These are phyloP conservation scores for Ophiostoma himal-ulmi DNA, from an alignment of 2,329 filamentous ascomycete species.

Conservation along the genomic window DNA sequence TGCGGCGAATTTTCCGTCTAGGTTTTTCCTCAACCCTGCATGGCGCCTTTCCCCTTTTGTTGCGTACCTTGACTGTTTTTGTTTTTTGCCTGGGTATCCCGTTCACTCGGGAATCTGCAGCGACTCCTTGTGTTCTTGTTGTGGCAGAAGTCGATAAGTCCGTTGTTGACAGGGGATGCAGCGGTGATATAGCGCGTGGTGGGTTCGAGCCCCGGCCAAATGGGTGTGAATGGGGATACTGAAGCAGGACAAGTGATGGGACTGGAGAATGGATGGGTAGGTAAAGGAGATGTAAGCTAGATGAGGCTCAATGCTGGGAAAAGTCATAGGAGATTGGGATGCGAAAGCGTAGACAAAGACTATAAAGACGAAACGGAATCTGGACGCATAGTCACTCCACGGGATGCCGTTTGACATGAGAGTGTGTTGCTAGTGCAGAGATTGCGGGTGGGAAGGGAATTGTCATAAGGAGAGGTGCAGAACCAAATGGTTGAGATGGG, in stretches of 20 bases:
- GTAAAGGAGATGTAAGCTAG: background rate
- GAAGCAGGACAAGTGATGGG: background rate
- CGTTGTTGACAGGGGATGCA: background rate
- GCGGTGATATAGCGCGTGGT: constrained; percentile 5
- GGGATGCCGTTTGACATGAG: too few relatives aligned
- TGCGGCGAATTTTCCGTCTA: constrained; percentile 15
- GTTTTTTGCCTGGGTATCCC: background rate
- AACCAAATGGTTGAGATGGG: background rate
- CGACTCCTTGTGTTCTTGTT: constrained; percentile 3
- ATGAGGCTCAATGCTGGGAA: too few relatives aligned
- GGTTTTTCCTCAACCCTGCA: constrained; percentile 23
- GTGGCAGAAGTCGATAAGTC: constrained; percentile 1
- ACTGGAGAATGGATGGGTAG: background rate
- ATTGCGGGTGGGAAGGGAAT: background rate
- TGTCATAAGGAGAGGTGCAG: background rate
- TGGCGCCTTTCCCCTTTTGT: constrained; percentile 25
- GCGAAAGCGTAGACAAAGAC: too few relatives aligned
- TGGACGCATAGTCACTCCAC: too few relatives aligned
- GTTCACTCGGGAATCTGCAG: constrained; percentile 9
- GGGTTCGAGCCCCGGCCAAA: background rate
- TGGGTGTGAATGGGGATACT: background rate
- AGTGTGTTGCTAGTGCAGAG: background rate
- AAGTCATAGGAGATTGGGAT: too few relatives aligned
- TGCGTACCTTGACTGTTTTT: constrained; percentile 3
- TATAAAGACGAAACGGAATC: too few relatives aligned